Conservation (phyloP, 495 filamentous ascomycete genomes). For the Penicillium robsamsonii region DNA sequence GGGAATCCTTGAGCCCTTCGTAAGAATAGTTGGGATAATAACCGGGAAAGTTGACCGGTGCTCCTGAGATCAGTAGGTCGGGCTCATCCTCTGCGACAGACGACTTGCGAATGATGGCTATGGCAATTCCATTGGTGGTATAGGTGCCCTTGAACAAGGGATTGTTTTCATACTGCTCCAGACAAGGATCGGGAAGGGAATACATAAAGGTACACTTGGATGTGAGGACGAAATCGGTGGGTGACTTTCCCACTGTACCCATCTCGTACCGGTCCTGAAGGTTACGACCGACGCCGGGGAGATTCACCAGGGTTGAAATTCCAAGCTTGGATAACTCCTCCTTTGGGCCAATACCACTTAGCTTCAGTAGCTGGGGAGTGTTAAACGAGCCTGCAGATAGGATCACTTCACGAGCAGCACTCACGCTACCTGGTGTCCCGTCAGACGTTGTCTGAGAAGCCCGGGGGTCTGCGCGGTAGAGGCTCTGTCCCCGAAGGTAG, state of each 20-base stretch:
- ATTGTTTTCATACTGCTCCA: slow-evolving; percentile 45
- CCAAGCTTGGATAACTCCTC: slow-evolving; percentile 45
- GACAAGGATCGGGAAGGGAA: slow-evolving; percentile 45
- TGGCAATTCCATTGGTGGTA: slow-evolving; percentile 45
- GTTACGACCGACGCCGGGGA: slow-evolving; percentile 64
- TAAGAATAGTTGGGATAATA: slow-evolving; percentile 38
- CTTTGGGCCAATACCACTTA: slow-evolving; percentile 60
- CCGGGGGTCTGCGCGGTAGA: slow-evolving; percentile 60
- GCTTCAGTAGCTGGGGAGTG: slow-evolving; percentile 63
- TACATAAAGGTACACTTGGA: slow-evolving; percentile 48
- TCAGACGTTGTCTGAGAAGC: slow-evolving; percentile 16
- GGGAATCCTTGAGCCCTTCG: slow-evolving; percentile 25
- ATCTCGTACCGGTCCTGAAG: slow-evolving; percentile 66
- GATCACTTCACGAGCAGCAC: slow-evolving; percentile 60
- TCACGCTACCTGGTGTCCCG: slow-evolving; percentile 46
- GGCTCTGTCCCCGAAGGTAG: slow-evolving; percentile 54
- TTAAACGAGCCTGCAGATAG: slow-evolving; percentile 61
- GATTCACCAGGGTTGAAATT: slow-evolving; percentile 53
- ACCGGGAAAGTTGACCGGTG: slow-evolving; percentile 46
- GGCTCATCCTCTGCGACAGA: slow-evolving; percentile 36
- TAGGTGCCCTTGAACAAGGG: slow-evolving; percentile 45
- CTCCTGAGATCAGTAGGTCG: slow-evolving; percentile 53
- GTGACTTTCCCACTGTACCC: slow-evolving; percentile 44
- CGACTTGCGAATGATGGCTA: slow-evolving; percentile 44
- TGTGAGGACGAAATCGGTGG: slow-evolving; percentile 45